phyloP scores from a whole-genome alignment of 805 yeast species.

The Nakazawaea molendinolei region DNA sequence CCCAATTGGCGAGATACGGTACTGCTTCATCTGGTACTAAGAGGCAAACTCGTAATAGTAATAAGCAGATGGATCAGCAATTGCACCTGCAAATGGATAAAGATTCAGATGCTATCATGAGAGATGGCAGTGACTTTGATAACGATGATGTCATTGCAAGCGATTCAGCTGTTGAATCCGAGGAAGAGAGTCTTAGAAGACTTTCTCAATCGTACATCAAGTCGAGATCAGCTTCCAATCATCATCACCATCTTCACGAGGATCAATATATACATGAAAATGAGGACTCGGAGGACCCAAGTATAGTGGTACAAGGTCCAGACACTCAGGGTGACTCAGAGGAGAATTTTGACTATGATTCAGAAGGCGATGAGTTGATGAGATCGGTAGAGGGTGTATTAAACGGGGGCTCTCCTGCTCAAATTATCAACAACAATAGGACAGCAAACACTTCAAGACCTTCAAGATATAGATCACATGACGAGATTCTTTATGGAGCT shows the following conservation, averaged over 20 bases:
- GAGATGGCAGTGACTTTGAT: constrained; percentile 16
- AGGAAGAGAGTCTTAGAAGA: constrained; percentile 25
- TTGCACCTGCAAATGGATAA: constrained; percentile 5
- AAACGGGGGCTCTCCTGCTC: background rate
- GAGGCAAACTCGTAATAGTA: constrained; percentile 4
- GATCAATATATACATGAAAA: too few species aligned
- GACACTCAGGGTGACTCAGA: constrained; percentile 11
- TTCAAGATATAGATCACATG: too few species aligned
- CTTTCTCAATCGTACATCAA: constrained; percentile 21
- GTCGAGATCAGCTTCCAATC: constrained; percentile 8
- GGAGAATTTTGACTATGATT: constrained; percentile 11
- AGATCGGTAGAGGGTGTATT: constrained; percentile 7
- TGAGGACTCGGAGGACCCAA: too few species aligned
- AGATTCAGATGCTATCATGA: constrained; percentile 14
- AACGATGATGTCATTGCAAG: constrained; percentile 13
- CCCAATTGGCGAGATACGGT: background rate
- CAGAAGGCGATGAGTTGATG: constrained; percentile 12
- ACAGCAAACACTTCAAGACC: too few species aligned
- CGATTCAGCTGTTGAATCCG: constrained; percentile 21
- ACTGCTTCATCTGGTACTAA: background rate
- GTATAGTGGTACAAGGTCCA: constrained; percentile 5
- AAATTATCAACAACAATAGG: too few species aligned
- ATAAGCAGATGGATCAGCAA: background rate
- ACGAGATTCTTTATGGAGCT: background rate
- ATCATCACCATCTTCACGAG: too few species aligned